Evolutionary conservation across 2,329 filamentous ascomycete genomes (phyloP).

Genomic region (Exophiala phaeomuriformis): DNA sequence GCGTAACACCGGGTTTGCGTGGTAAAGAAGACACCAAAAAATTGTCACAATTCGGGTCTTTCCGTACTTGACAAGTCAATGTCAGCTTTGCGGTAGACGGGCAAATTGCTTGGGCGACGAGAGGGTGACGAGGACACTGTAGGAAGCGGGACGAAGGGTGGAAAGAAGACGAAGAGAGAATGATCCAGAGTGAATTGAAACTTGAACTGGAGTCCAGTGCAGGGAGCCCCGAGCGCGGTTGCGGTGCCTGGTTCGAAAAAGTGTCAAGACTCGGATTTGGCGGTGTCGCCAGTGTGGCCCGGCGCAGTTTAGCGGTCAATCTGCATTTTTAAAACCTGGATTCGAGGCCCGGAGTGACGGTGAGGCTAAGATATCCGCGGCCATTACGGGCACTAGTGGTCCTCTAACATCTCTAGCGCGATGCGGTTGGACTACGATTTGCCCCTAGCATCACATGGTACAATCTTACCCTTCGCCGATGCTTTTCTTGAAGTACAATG

Average conservation of each 20-base stretch:
- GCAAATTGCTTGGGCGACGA: slow-evolving; percentile 27
- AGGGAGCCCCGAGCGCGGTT: not conserved
- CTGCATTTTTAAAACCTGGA: not conserved
- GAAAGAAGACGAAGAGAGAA: not conserved
- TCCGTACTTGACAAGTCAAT: slow-evolving; percentile 47
- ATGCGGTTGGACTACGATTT: not conserved
- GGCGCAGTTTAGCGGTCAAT: slow-evolving; percentile 4
- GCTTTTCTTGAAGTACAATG: not conserved
- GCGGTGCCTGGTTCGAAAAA: slow-evolving; percentile 5
- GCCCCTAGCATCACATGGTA: not conserved
- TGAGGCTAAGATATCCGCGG: too few species aligned
- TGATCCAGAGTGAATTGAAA: not conserved
- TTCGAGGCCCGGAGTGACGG: too few species aligned
- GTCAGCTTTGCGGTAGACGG: slow-evolving; percentile 36
- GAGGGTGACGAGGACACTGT: slow-evolving; percentile 19
- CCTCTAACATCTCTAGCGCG: too few species aligned
- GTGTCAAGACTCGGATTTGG: not conserved
- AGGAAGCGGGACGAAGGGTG: slow-evolving; percentile 4
- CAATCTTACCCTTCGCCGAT: not conserved
- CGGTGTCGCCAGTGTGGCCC: slow-evolving; percentile 1
- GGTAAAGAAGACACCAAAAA: slow-evolving; percentile 10
- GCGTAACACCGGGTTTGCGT: not conserved
- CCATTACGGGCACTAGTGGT: too few species aligned
- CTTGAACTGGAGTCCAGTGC: not conserved
- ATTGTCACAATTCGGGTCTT: slow-evolving; percentile 31